These are phyloP conservation scores for Fragilariopsis cylindrus DNA, from an alignment of 108 stramenopile species.

Conservation along the genomic window DNA sequence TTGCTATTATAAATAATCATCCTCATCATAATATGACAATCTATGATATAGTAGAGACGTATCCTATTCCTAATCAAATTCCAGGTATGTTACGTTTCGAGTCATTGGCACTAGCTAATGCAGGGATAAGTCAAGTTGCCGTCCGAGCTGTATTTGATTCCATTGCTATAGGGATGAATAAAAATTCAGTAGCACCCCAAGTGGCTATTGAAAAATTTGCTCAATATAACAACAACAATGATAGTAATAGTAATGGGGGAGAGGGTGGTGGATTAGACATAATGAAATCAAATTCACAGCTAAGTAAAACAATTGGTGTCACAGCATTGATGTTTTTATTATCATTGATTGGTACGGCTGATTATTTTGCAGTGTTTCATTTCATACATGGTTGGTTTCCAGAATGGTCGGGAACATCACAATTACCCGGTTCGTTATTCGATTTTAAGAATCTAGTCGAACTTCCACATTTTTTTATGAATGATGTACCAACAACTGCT, in stretches of 20 bases:
- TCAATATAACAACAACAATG: background rate
- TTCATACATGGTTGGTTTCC: background rate
- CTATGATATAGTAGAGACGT: background rate
- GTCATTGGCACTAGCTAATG: background rate
- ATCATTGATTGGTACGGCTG: background rate
- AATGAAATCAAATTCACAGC: background rate
- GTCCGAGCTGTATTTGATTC: background rate
- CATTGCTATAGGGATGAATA: background rate
- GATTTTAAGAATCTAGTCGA: background rate
- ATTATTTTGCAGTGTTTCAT: background rate
- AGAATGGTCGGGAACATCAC: background rate
- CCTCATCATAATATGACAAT: background rate
- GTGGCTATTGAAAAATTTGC: background rate
- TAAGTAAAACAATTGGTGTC: background rate
- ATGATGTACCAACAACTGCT: background rate
- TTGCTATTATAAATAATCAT: background rate
- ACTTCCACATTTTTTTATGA: background rate
- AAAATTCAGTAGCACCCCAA: background rate
- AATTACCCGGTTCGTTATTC: background rate
- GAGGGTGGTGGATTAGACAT: background rate
- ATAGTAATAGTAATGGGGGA: no score
- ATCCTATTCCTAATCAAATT: background rate
- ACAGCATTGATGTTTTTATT: background rate
- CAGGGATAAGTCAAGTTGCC: background rate
- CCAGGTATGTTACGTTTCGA: background rate